phyloP scores from a whole-genome alignment of 2,329 filamentous ascomycete genomes.

The Trichoderma guizhouense region DNA sequence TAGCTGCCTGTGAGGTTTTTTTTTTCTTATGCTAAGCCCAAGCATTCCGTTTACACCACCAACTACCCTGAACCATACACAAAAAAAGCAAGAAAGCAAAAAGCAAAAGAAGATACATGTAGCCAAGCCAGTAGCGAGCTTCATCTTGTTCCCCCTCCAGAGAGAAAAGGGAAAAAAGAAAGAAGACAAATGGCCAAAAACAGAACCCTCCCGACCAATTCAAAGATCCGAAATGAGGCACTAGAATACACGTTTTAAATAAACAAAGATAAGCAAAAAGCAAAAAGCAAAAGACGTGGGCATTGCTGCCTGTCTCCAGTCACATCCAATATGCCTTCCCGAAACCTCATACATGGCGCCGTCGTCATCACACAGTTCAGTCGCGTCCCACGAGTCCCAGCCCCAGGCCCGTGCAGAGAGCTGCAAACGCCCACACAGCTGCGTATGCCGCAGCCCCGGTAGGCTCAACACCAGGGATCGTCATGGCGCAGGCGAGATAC shows the following conservation, averaged over 20 bases:
- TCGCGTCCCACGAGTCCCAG: slow-evolving; percentile 51
- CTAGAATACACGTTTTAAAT: background rate
- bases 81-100: background rate
- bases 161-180: background rate
- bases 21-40: background rate
- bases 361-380: slow-evolving; percentile 21
- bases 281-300: background rate
- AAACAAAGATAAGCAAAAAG: background rate
- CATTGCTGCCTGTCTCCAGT: background rate
- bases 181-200: background rate
- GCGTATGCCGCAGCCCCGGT: slow-evolving; percentile 71
- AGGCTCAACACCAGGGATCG: slow-evolving; percentile 66
- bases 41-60: background rate
- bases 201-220: background rate
- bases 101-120: background rate
- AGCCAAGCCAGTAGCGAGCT: background rate
- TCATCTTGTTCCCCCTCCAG: background rate
- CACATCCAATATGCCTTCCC: background rate
- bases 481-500: slow-evolving; percentile 62
- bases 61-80: slow-evolving; percentile 10
- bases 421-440: slow-evolving; percentile 68
- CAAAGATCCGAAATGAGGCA: background rate
- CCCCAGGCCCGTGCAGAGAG: slow-evolving; percentile 55
- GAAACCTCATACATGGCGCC: background rate
- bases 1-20: background rate